These are phyloP conservation scores for Colletotrichum siamense DNA, from an alignment of 2,329 filamentous ascomycete species.

Conservation along the genomic window DNA sequence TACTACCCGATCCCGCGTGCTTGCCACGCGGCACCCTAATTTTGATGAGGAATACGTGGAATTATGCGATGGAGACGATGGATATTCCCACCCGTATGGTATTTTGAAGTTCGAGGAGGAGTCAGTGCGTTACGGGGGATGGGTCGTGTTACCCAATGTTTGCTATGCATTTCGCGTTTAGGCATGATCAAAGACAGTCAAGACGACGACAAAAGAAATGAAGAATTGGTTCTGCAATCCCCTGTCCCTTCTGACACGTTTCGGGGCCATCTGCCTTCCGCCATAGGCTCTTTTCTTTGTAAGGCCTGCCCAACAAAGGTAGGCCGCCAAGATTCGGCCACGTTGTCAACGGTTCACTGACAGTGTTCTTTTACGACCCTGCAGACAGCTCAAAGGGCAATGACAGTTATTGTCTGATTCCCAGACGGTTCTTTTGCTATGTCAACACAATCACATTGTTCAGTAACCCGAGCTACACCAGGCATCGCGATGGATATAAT, in stretches of 20 bases:
- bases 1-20: conserved; percentile 19
- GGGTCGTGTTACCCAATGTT: conserved; percentile 8
- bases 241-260: background rate
- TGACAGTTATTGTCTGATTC: background rate
- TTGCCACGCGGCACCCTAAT: conserved; percentile 8
- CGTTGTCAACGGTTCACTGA: background rate
- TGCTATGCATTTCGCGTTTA: conserved; percentile 17
- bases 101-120: conserved; percentile 19
- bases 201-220: conserved; percentile 15
- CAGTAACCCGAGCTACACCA: background rate
- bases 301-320: background rate
- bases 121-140: conserved; percentile 13
- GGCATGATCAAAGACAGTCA: conserved; percentile 18
- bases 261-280: background rate
- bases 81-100: conserved; percentile 22
- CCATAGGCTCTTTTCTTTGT: background rate
- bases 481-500: background rate
- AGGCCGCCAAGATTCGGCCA: background rate
- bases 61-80: conserved; percentile 21
- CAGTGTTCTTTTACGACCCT: background rate
- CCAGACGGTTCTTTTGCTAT: background rate
- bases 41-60: conserved; percentile 22
- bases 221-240: conserved; percentile 10
- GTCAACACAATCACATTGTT: background rate
- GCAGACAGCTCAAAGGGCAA: background rate